Evolutionary conservation across 352 stramenopile species (phyloP).

Genomic region (Pythium aristosporum): DNA sequence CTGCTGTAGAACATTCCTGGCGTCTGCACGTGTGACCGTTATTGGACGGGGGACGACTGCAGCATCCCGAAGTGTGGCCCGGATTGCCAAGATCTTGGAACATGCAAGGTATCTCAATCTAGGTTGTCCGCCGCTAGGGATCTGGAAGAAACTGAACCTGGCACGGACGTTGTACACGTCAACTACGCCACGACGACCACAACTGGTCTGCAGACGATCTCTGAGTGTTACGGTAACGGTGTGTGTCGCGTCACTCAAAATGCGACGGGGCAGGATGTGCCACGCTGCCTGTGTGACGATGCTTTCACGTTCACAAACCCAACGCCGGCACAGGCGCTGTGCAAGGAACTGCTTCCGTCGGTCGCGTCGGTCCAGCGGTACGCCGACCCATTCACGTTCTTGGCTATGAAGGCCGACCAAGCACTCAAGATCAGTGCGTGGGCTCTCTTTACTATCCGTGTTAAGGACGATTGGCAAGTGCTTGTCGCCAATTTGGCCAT

Average conservation of each 20-base stretch:
- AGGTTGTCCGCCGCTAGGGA: not conserved
- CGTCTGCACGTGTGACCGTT: conserved; percentile 69
- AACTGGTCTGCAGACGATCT: conserved; percentile 8
- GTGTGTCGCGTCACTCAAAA: conserved; percentile 38
- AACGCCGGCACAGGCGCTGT: conserved; percentile 46
- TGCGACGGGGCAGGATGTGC: conserved; percentile 24
- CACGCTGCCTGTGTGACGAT: conserved; percentile 63
- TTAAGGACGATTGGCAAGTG: conserved; percentile 62
- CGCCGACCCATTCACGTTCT: conserved; percentile 40
- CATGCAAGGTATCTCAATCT: conserved; percentile 25
- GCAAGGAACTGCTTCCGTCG: conserved; percentile 54
- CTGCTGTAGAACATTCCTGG: conserved; percentile 48
- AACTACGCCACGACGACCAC: too few species aligned
- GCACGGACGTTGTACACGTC: too few species aligned
- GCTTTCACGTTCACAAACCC: conserved; percentile 55
- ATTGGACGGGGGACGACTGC: conserved; percentile 76
- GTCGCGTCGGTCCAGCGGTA: conserved; percentile 66
- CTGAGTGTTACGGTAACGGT: conserved; percentile 76
- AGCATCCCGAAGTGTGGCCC: conserved; percentile 69
- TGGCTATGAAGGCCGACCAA: conserved; percentile 38
- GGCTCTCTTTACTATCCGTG: conserved; percentile 58
- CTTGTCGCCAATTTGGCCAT: conserved; percentile 47
- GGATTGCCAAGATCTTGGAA: conserved; percentile 64
- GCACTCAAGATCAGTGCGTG: conserved; percentile 48
- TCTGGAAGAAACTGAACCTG: too few species aligned